phyloP scores from a whole-genome alignment of 345 rosid species.

The Boechera divaricarpa region DNA sequence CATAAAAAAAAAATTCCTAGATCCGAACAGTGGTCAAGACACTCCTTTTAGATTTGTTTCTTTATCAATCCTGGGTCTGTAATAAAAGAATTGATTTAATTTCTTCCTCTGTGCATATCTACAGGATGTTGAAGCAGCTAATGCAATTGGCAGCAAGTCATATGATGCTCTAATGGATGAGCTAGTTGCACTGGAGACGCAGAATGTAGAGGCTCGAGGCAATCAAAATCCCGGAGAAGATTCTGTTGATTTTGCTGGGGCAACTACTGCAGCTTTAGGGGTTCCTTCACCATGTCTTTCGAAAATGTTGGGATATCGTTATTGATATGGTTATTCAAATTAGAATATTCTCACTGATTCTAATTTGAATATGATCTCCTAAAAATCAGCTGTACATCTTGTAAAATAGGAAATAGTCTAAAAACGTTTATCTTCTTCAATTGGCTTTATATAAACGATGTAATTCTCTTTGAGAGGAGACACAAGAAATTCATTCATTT shows the following conservation, averaged over 20 bases:
- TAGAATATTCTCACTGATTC: no score
- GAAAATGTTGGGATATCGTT: slow-evolving; percentile 34
- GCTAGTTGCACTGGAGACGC: slow-evolving; percentile 87
- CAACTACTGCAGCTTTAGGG: slow-evolving; percentile 92
- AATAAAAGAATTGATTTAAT: slow-evolving; percentile 14
- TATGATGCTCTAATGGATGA: slow-evolving; percentile 87
- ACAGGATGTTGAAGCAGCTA: slow-evolving; percentile 85
- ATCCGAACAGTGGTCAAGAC: slow-evolving; percentile 26
- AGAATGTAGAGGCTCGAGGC: slow-evolving; percentile 50
- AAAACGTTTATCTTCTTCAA: no score
- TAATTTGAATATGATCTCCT: no score
- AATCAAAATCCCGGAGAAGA: slow-evolving; percentile 62
- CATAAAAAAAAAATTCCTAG: neutral
- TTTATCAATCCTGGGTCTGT: neutral
- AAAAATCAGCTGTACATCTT: no score
- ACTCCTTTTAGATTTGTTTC: slow-evolving; percentile 11
- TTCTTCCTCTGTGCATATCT: slow-evolving; percentile 22
- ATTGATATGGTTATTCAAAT: no score
- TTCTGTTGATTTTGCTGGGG: slow-evolving; percentile 93
- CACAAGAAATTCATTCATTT: no score
- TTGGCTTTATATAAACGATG: no score
- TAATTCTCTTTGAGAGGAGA: no score
- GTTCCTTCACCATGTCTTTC: slow-evolving; percentile 94
- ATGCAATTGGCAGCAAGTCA: slow-evolving; percentile 84
- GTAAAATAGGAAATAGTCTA: no score